Evolutionary conservation across 2,329 filamentous ascomycete genomes (phyloP), one percentile per base, ranked within the genome.

Genomic region (Hypoxylon sp.): DNA sequence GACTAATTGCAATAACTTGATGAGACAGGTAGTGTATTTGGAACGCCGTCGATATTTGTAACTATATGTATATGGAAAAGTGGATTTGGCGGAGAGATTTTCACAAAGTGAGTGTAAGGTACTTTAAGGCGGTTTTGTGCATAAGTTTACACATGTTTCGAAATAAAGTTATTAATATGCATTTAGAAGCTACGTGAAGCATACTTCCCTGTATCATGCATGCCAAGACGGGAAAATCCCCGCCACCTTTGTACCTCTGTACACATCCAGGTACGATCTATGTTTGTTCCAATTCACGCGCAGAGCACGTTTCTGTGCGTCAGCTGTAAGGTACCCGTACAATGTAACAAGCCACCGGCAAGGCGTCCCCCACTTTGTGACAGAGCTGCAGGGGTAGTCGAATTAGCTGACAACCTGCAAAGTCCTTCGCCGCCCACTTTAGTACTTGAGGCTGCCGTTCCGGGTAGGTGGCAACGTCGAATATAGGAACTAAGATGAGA

Each of bases 291-390:
- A 46, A 51, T 44, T 32, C 53, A 62, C 52, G 48, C 44, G 48
- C 38, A 26, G 26, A 50, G 8, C 30, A 59, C 45, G 54, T 28
- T 52, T 42, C 50, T 51, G 50, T 63, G 45, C 58, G 60, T 66
- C 64, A 63, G 46, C 55, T 64, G 51, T 20, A 20, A 64, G 48
- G 42, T 22, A n/a, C n/a, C n/a, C n/a, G n/a, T n/a, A 56, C 60
- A 56, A 67, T 61, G 60, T 67, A 64, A 67, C 64, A 14, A 64
- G 42, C 56, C 54, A 67, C 55, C 22, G 11, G 55, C 64, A 60
- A 28, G 60, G 64, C n/a, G n/a, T n/a, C n/a, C 16, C 46, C 32
- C 24, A 54, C 33, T 16, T n/a, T n/a, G n/a, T n/a, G n/a, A 22
- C 53, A 65, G 12, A 46, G 7, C 14, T 11, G 6, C 59, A 63